Percentiles rank a stretch among this genome's conserved stretches.
phyloP scores from a whole-genome alignment of 2,329 filamentous ascomycete species.

The Ascosphaera aggregata region DNA sequence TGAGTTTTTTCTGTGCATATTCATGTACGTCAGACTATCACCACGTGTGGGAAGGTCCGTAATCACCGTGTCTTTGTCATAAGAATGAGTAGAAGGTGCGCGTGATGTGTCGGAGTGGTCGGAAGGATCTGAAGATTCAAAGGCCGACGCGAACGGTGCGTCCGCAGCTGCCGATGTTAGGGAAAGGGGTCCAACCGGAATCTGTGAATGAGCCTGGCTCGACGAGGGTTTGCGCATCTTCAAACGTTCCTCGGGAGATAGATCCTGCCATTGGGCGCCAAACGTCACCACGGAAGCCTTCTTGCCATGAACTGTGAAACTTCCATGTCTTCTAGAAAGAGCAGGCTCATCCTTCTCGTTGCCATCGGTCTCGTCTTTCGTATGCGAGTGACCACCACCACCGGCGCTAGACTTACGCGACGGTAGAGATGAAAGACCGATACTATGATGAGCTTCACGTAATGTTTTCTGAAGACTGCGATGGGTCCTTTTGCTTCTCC shows the following conservation, averaged over 20 bases:
- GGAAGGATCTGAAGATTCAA: background rate
- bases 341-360: background rate
- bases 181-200: background rate
- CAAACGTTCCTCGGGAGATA: conserved; percentile 49
- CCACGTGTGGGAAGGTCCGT: background rate
- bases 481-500: conserved; percentile 46
- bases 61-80: background rate
- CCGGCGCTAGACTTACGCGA: background rate
- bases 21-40: background rate
- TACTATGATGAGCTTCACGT: conserved; percentile 48
- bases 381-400: background rate
- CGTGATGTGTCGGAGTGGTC: background rate
- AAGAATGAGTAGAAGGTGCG: background rate
- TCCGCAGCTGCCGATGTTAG: conserved; percentile 13
- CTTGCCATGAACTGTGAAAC: conserved; percentile 92
- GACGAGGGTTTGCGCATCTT: conserved; percentile 31
- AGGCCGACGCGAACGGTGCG: conserved; percentile 4
- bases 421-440: background rate
- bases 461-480: conserved; percentile 78
- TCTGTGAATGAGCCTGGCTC: background rate
- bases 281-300: conserved; percentile 97
- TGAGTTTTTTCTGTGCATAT: background rate
- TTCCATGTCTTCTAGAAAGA: conserved; percentile 34
- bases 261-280: conserved; percentile 65
- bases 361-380: background rate